phyloP scores from a whole-genome alignment of 805 yeast genomes.

The Debaryomyces maramus region DNA sequence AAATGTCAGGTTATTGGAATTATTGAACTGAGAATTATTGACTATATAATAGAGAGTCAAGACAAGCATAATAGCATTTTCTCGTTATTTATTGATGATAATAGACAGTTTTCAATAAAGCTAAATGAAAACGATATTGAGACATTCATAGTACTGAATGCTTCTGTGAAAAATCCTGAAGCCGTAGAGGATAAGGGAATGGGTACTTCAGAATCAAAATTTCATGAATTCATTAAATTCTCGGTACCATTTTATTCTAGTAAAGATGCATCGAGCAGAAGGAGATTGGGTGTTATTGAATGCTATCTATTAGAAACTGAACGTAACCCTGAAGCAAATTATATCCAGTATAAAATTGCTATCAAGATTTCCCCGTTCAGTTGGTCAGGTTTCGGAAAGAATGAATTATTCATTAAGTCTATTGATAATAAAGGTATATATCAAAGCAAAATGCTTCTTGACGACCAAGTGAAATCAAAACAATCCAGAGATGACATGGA shows the following conservation, averaged over 20 bases:
- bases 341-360: constrained; percentile 16
- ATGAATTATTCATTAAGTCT: constrained; percentile 4
- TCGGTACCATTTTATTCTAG: constrained; percentile 31
- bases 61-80: constrained; percentile 5
- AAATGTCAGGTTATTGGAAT: constrained; percentile 26
- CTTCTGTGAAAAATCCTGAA: constrained; percentile 5
- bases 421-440: constrained; percentile 7
- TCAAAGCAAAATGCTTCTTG: constrained; percentile 6
- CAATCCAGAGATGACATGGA: constrained; percentile 5
- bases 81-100: constrained; percentile 26
- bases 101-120: constrained; percentile 33
- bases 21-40: constrained; percentile 26
- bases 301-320: constrained; percentile 28
- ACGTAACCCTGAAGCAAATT: constrained; percentile 4
- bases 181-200: constrained; percentile 10
- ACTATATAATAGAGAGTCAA: constrained; percentile 21
- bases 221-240: constrained; percentile 30
- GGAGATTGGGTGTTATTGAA: constrained; percentile 33
- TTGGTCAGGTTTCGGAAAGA: constrained; percentile 1
- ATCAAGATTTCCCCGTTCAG: constrained; percentile 16
- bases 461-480: constrained; percentile 7
- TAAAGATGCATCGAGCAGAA: constrained; percentile 16
- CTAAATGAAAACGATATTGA: constrained; percentile 22
- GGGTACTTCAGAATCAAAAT: neutral
- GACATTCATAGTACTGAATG: constrained; percentile 22